A percentile compares a stretch with the other conserved stretches of the same genome.
These are phyloP conservation scores for Corinectria fuckeliana DNA, from an alignment of 2,329 filamentous ascomycete genomes.

Conservation along the genomic window DNA sequence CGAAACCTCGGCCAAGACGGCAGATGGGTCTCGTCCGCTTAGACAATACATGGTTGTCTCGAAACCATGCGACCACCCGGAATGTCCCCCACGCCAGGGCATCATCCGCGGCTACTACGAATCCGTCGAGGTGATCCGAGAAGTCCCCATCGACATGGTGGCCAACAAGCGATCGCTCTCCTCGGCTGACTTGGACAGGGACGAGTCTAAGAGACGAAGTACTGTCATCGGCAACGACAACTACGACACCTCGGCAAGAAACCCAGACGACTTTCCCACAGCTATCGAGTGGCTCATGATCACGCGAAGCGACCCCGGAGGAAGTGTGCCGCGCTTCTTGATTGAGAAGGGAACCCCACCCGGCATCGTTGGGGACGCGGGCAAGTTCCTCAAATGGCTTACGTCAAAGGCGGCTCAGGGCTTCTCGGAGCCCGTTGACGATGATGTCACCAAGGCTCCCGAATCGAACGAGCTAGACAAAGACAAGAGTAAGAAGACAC, in stretches of 20 bases:
- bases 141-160: constrained; percentile 67
- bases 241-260: constrained; percentile 13
- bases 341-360: constrained; percentile 88
- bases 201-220: constrained; percentile 36
- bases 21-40: constrained; percentile 47
- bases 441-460: constrained; percentile 12
- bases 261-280: constrained; percentile 44
- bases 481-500: constrained; percentile 10
- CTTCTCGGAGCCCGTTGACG: constrained; percentile 36
- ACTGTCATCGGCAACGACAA: constrained; percentile 21
- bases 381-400: constrained; percentile 82
- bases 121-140: constrained; percentile 88
- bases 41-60: constrained; percentile 88
- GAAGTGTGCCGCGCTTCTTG: constrained; percentile 86
- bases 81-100: constrained; percentile 71
- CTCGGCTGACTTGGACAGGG: constrained; percentile 39
- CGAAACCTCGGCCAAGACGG: constrained; percentile 51
- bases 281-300: constrained; percentile 91
- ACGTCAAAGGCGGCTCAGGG: constrained; percentile 48
- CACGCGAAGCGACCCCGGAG: constrained; percentile 86
- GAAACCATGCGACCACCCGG: constrained; percentile 79
- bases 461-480: constrained; percentile 6
- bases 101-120: constrained; percentile 89
- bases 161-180: constrained; percentile 43
- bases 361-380: constrained; percentile 79